Percentiles rank a stretch among this genome's conserved stretches.
phyloP scores from a whole-genome alignment of 2,329 filamentous ascomycete species.

The Cladosporium cucumerinum region DNA sequence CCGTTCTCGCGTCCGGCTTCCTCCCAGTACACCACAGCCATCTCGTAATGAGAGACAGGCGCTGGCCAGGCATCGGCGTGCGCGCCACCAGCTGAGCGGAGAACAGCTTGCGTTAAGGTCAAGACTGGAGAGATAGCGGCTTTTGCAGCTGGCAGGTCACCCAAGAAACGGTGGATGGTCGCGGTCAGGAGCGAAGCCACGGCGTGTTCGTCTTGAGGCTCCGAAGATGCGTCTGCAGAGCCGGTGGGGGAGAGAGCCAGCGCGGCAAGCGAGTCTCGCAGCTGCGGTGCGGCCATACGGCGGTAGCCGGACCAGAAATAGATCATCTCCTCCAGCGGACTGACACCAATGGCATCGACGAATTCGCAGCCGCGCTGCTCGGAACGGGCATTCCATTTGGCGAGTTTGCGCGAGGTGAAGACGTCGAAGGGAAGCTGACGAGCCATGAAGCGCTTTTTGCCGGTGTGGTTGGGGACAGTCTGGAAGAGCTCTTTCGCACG shows the following conservation, averaged over 20 bases:
- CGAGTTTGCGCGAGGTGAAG: slow-evolving; percentile 77
- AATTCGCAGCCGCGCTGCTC: slow-evolving; percentile 65
- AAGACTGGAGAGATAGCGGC: slow-evolving; percentile 62
- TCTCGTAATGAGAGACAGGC: slow-evolving; percentile 80
- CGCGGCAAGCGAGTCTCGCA: slow-evolving; percentile 61
- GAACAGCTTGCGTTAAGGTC: slow-evolving; percentile 47
- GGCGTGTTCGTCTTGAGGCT: slow-evolving; percentile 60
- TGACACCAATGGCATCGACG: slow-evolving; percentile 75
- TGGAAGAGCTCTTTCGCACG: slow-evolving; percentile 66
- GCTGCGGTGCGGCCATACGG: slow-evolving; percentile 66
- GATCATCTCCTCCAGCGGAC: slow-evolving; percentile 83
- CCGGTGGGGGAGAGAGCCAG: slow-evolving; percentile 57
- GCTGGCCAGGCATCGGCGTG: slow-evolving; percentile 62
- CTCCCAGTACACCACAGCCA: slow-evolving; percentile 76
- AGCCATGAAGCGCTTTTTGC: slow-evolving; percentile 87
- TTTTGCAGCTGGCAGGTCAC: slow-evolving; percentile 58
- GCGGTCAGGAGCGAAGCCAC: slow-evolving; percentile 65
- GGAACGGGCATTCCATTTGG: slow-evolving; percentile 80
- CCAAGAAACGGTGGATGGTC: slow-evolving; percentile 62
- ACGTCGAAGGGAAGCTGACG: slow-evolving; percentile 85
- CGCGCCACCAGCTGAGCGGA: slow-evolving; percentile 1
- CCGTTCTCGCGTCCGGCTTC: slow-evolving; percentile 49
- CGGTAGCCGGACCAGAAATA: slow-evolving; percentile 91
- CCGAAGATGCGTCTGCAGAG: slow-evolving; percentile 13
- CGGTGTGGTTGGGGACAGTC: slow-evolving; percentile 69